These are phyloP conservation scores for Phlyctochytrium planicorne DNA, from an alignment of 192 early-diverging fungal species.

Conservation along the genomic window DNA sequence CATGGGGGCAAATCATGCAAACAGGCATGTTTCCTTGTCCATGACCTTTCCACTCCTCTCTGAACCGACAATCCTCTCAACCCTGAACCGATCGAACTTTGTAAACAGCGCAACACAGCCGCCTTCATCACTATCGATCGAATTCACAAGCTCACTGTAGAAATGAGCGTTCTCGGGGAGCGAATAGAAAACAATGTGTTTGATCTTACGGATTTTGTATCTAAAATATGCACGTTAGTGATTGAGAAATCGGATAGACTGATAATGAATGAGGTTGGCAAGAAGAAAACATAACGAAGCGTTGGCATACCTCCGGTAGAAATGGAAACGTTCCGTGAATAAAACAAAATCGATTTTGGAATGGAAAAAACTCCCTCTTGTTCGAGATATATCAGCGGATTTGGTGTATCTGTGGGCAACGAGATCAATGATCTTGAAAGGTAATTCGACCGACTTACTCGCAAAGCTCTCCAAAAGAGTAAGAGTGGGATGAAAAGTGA, in stretches of 20 bases:
- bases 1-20: too few relatives aligned
- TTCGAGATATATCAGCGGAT: constrained; percentile 69
- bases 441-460: constrained; percentile 60
- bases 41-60: constrained; percentile 69
- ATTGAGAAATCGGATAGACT: too few relatives aligned
- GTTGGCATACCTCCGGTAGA: constrained; percentile 72
- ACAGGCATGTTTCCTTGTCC: constrained; percentile 52
- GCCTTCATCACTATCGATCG: constrained; percentile 53
- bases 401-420: constrained; percentile 69
- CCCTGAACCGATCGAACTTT: constrained; percentile 76
- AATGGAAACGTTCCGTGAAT: constrained; percentile 96
- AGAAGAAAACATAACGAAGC: constrained; percentile 3
- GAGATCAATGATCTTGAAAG: constrained; percentile 10
- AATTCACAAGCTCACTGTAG: constrained; percentile 89
- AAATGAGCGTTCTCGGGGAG: constrained; percentile 82
- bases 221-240: constrained; percentile 39
- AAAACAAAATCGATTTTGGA: constrained; percentile 77
- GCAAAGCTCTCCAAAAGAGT: constrained; percentile 73
- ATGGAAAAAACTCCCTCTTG: constrained; percentile 75
- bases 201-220: constrained; percentile 78
- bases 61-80: constrained; percentile 89
- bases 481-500: constrained; percentile 73
- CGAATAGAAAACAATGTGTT: constrained; percentile 86
- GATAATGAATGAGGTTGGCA: constrained; percentile 11
- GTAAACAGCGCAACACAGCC: constrained; percentile 45